Percentiles rank a stretch among this genome's conserved stretches.
These are phyloP conservation scores for Volvox reticuliferus DNA, from an alignment of 139 green algal genomes.

Conservation along the genomic window DNA sequence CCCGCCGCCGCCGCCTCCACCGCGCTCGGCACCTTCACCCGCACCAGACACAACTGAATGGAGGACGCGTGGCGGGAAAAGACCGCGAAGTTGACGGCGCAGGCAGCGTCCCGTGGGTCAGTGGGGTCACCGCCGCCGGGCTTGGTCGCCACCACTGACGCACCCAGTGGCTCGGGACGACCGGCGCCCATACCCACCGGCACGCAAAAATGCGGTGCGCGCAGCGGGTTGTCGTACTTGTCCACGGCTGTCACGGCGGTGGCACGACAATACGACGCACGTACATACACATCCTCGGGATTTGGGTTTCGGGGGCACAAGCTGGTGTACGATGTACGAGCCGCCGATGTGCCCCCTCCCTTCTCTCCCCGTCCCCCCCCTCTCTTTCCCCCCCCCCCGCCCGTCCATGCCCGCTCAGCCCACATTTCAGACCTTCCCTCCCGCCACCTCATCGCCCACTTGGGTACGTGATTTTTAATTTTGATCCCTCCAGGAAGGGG, in stretches of 20 bases:
- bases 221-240: constrained; percentile 41
- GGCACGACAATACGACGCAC: background rate
- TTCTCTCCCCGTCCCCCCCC: too few relatives aligned
- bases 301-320: too few relatives aligned
- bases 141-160: constrained; percentile 25
- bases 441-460: too few relatives aligned
- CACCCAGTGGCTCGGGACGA: constrained; percentile 46
- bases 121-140: background rate
- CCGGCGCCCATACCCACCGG: constrained; percentile 61
- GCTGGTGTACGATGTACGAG: too few relatives aligned
- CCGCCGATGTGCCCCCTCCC: too few relatives aligned
- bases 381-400: background rate
- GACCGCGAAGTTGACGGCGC: constrained; percentile 77
- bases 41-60: constrained; percentile 72
- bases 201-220: constrained; percentile 49
- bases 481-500: too few relatives aligned
- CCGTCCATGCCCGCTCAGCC: background rate
- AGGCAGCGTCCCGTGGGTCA: constrained; percentile 14
- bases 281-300: background rate
- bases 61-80: constrained; percentile 66
- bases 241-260: background rate
- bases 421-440: background rate
- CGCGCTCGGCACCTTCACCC: constrained; percentile 8
- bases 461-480: too few relatives aligned
- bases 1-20: background rate